Conservation (phyloP, 257 asterid genomes). For the Phtheirospermum japonicum region DNA sequence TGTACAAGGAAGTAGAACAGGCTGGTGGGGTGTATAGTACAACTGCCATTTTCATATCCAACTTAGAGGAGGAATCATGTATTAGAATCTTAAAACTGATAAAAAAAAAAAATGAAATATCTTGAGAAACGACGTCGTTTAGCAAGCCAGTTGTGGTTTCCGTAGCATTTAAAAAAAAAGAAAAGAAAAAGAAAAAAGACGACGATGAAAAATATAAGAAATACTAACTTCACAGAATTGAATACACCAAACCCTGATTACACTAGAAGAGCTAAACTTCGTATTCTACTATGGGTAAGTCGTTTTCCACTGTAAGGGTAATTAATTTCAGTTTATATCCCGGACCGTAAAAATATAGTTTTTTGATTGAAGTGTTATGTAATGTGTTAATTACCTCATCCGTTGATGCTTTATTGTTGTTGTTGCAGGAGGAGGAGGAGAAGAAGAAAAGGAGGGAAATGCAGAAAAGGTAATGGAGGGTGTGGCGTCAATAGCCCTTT, state of each 20-base stretch:
- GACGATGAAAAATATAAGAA: too few relatives aligned
- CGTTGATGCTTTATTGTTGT: not conserved
- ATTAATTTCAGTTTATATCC: not conserved
- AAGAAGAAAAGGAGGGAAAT: slow-evolving; percentile 25
- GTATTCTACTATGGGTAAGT: slow-evolving; percentile 32
- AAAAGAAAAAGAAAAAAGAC: too few relatives aligned
- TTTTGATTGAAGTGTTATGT: too few relatives aligned
- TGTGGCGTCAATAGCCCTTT: slow-evolving; percentile 84
- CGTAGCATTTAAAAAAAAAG: too few relatives aligned
- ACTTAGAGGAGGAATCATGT: not conserved
- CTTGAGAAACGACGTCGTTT: too few relatives aligned
- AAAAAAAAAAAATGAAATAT: too few relatives aligned
- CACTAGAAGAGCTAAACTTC: not conserved
- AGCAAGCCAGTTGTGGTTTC: too few relatives aligned
- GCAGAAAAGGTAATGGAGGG: slow-evolving; percentile 65
- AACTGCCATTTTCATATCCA: slow-evolving; percentile 38
- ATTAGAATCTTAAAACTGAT: too few relatives aligned
- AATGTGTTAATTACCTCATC: too few relatives aligned
- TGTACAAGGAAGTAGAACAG: slow-evolving; percentile 26
- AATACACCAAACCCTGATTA: not conserved
- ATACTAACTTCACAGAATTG: not conserved
- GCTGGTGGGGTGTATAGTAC: slow-evolving; percentile 28
- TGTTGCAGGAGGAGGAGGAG: slow-evolving; percentile 27
- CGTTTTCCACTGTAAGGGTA: not conserved
- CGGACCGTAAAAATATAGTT: slow-evolving; percentile 21